A percentile compares a stretch with the other conserved stretches of the same genome.
These are phyloP conservation scores for Cordia subcordata DNA, from an alignment of 257 asterid species.

Conservation along the genomic window DNA sequence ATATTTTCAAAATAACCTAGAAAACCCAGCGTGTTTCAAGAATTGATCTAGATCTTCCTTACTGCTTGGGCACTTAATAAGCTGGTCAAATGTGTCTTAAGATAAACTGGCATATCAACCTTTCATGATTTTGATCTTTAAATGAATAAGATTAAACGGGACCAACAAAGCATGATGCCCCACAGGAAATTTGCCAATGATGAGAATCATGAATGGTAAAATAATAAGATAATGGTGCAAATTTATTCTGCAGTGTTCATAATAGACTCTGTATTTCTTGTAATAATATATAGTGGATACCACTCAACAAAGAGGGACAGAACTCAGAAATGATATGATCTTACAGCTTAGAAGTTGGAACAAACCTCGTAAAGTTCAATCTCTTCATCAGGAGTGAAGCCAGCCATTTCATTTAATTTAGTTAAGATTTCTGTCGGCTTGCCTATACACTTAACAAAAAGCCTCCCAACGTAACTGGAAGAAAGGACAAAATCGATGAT, in stretches of 20 bases:
- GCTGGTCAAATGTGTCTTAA: not conserved
- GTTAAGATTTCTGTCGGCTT: slow-evolving; percentile 56
- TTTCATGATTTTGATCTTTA: not conserved
- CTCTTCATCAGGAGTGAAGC: slow-evolving; percentile 65
- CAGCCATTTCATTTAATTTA: slow-evolving; percentile 70
- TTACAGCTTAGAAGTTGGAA: not conserved
- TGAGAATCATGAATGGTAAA: slow-evolving; percentile 2
- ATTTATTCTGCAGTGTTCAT: not conserved
- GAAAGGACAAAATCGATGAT: slow-evolving; percentile 7
- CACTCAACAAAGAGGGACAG: too few species aligned
- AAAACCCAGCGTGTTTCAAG: too few species aligned
- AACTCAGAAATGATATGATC: too few species aligned
- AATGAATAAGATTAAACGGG: not conserved
- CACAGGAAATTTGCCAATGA: not conserved
- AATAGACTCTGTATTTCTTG: too few species aligned
- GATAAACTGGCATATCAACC: not conserved
- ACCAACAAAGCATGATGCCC: not conserved
- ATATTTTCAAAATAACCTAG: too few species aligned
- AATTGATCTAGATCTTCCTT: too few species aligned
- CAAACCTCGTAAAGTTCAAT: slow-evolving; percentile 77
- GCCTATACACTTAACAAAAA: slow-evolving; percentile 59
- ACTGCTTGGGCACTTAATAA: too few species aligned
- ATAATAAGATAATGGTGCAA: not conserved
- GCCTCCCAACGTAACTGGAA: slow-evolving; percentile 60
- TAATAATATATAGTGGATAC: too few species aligned